phyloP scores from a whole-genome alignment of 2,329 filamentous ascomycete species.

The Blastomyces silverae region DNA sequence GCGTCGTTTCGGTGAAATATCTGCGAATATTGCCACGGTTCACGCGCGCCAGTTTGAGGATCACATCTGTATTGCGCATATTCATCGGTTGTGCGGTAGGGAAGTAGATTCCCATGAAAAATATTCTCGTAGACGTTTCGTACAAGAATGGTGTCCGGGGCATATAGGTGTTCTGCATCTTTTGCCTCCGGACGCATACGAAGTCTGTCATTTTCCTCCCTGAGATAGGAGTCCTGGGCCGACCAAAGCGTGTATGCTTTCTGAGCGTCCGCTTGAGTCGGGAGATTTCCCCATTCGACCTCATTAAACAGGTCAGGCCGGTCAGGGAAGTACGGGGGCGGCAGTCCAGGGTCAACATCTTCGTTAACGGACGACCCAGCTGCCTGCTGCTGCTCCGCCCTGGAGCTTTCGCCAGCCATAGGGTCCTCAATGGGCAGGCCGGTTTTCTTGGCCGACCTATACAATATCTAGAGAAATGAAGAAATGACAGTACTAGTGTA shows the following conservation, averaged over 20 bases:
- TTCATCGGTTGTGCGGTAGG: slow-evolving; percentile 18
- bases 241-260: slow-evolving; percentile 29
- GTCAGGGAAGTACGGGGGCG: slow-evolving; percentile 24
- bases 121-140: slow-evolving; percentile 32
- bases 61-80: slow-evolving; percentile 11
- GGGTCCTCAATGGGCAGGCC: neutral
- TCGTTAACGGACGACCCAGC: neutral
- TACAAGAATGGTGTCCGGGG: slow-evolving; percentile 22
- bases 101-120: slow-evolving; percentile 23
- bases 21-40: slow-evolving; percentile 19
- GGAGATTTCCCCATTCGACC: slow-evolving; percentile 26
- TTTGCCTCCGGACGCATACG: slow-evolving; percentile 13
- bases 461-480: neutral
- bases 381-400: neutral
- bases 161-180: slow-evolving; percentile 12
- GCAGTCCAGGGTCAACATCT: neutral
- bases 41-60: neutral
- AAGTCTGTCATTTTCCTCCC: slow-evolving; percentile 10
- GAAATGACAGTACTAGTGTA: neutral
- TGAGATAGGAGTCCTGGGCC: slow-evolving; percentile 24
- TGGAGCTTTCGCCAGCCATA: neutral
- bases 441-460: neutral
- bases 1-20: slow-evolving; percentile 19
- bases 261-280: slow-evolving; percentile 24
- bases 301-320: slow-evolving; percentile 27